Evolutionary conservation across 352 stramenopile species (phyloP), one percentile per base, ranked within the genome.

Genomic region (Phytophthora citrophthora): DNA sequence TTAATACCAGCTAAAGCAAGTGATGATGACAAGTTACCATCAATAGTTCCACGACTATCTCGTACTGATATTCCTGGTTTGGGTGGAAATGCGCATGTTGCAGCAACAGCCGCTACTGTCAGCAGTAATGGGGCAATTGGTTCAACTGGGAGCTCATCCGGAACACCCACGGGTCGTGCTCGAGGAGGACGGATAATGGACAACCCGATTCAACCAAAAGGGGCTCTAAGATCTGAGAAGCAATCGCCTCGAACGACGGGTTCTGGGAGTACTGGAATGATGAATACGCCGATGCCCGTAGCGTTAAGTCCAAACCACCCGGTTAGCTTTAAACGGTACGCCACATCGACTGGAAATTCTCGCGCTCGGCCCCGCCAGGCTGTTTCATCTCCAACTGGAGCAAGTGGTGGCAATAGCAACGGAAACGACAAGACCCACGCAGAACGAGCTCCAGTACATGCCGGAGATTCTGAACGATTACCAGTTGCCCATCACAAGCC

Each of bases 21-120:
- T 40, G 76, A 75, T 29, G 76, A 90, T 8, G 81, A 88, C 52
- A 87, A 86, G 52, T 68, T 89, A 12, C 80, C 80, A 26, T 87
- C 80, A 18, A 88, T 89, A 54, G 64, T 84, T 47, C 69, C 55
- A 20, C 72, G 74, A 32, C 77, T 73, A 32, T 81, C 79, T 27
- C 78, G 74, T 13, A 76, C 74, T 16, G 68, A 83, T 18, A 62
- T 84, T 32, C 44, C 61, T 12, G 18, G 23, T 27, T 45, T 50
- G 43, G 36, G 24, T n/a, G 50, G 50, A 27, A 59, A 12, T 16
- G 7, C 31, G 2, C 46, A 34, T 47, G 54, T 18, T 58, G 11
- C 50, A 52, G 7, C 53, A 39, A 44, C 34, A 23, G 18, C 54
- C 9, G 26, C 69, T 26, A 50, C 29, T 38, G 11, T 36, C 45